phyloP scores from a whole-genome alignment of 1,284 basidiomycete species.

The Pseudomicrostroma phylloplanum region DNA sequence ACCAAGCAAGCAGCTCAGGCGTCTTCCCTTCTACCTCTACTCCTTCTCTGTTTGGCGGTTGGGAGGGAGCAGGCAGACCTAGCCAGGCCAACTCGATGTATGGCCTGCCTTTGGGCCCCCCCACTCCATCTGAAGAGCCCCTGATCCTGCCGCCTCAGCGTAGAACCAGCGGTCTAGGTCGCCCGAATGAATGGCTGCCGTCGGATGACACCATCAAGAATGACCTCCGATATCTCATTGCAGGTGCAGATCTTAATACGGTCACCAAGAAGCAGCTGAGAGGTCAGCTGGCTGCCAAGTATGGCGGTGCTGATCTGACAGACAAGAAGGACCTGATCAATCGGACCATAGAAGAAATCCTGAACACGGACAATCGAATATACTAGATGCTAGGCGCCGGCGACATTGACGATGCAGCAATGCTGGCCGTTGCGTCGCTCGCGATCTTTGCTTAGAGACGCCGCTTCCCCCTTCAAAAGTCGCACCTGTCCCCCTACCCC shows the following conservation, averaged over 20 bases:
- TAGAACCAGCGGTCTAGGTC: background rate
- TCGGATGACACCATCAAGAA: constrained; percentile 35
- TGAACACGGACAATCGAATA: background rate
- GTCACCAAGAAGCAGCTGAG: constrained; percentile 43
- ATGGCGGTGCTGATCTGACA: constrained; percentile 30
- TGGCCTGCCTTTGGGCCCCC: background rate
- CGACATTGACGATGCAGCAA: too few relatives aligned
- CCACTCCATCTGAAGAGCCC: background rate
- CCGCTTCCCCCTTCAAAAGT: too few relatives aligned
- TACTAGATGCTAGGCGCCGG: too few relatives aligned
- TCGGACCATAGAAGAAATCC: constrained; percentile 29
- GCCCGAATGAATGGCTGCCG: constrained; percentile 19
- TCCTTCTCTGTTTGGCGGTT: constrained; percentile 29
- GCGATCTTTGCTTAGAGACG: too few relatives aligned
- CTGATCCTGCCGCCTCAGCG: too few relatives aligned
- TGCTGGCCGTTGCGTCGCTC: too few relatives aligned
- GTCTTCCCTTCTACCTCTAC: constrained; percentile 7
- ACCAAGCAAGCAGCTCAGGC: background rate
- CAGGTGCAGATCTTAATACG: constrained; percentile 36
- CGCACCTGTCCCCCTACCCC: too few relatives aligned
- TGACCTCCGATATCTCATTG: constrained; percentile 41
- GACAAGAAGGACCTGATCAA: constrained; percentile 45
- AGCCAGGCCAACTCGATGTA: constrained; percentile 19
- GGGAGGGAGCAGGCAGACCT: background rate
- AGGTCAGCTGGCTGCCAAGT: constrained; percentile 33